Conservation (phyloP, 306 rosid genomes). For the Prunus padus region DNA sequence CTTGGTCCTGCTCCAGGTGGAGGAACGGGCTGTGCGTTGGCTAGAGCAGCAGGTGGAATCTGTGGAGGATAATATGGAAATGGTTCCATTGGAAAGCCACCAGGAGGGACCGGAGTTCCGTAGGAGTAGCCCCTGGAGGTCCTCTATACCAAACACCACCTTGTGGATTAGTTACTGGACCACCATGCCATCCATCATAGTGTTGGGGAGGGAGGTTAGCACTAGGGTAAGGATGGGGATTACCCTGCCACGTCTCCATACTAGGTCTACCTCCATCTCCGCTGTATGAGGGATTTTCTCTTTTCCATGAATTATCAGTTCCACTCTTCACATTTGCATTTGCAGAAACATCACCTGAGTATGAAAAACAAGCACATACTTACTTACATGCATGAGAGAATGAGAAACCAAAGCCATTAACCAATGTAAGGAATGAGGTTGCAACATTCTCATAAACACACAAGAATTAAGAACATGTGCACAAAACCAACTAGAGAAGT, state of each 20-base stretch:
- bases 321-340: constrained; percentile 44
- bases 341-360: constrained; percentile 54
- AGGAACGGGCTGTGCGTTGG: constrained; percentile 59
- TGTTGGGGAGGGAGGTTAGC: constrained; percentile 63
- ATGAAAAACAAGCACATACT: constrained; percentile 18
- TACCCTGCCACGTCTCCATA: constrained; percentile 79
- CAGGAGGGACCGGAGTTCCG: constrained; percentile 68
- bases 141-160: constrained; percentile 90
- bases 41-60: constrained; percentile 63
- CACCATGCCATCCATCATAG: constrained; percentile 81
- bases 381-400: not conserved
- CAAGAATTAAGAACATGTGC: constrained; percentile 4
- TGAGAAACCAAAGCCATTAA: constrained; percentile 18
- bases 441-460: constrained; percentile 18
- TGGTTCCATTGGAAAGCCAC: constrained; percentile 84
- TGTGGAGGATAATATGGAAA: constrained; percentile 80
- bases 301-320: constrained; percentile 56
- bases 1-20: constrained; percentile 72
- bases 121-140: constrained; percentile 78
- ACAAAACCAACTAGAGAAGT: constrained; percentile 55
- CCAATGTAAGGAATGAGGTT: constrained; percentile 13
- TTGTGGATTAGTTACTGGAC: constrained; percentile 73
- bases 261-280: constrained; percentile 65
- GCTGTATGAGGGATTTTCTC: constrained; percentile 47
- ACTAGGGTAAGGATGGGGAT: constrained; percentile 69